Percentiles rank a stretch among this genome's conserved stretches.
Evolutionary conservation across 2,329 filamentous ascomycete species (phyloP).

Genomic region (Trichoderma sp.): DNA sequence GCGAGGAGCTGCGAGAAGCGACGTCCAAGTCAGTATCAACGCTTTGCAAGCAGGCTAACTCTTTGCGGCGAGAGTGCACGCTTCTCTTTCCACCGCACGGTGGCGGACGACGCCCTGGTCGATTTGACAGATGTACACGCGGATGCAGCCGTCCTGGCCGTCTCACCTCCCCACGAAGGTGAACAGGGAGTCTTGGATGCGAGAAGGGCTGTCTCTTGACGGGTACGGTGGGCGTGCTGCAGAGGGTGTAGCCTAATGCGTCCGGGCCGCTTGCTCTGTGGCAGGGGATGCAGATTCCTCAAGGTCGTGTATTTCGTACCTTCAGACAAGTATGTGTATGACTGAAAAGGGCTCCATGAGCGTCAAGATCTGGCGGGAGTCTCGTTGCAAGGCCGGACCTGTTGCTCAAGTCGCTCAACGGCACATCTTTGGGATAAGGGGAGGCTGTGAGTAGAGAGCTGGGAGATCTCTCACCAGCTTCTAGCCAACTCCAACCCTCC

Average conservation of each 20-base stretch:
- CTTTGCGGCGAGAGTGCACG: slow-evolving; percentile 13
- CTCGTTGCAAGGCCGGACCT: not conserved
- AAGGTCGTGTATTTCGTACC: not conserved
- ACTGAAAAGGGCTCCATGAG: slow-evolving; percentile 3
- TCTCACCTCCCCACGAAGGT: slow-evolving; percentile 26
- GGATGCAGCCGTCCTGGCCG: slow-evolving; percentile 29
- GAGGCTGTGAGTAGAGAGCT: not conserved
- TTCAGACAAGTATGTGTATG: not conserved
- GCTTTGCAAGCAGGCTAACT: slow-evolving; percentile 2
- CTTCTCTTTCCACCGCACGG: slow-evolving; percentile 12
- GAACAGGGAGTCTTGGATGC: slow-evolving; percentile 23
- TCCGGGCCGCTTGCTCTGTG: slow-evolving; percentile 8
- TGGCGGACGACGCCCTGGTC: slow-evolving; percentile 23
- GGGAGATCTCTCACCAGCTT: slow-evolving; percentile 7
- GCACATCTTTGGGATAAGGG: slow-evolving; percentile 10
- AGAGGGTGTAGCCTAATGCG: slow-evolving; percentile 9
- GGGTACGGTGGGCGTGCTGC: slow-evolving; percentile 15
- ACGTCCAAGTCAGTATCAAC: not conserved
- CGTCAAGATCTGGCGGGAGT: not conserved
- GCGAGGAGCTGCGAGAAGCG: not conserved
- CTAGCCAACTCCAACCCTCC: not conserved
- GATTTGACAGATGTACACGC: slow-evolving; percentile 23
- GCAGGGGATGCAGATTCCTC: slow-evolving; percentile 11
- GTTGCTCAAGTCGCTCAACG: not conserved
- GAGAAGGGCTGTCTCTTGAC: slow-evolving; percentile 21